Conservation (phyloP, 345 rosid species). For the Salix exigua region DNA sequence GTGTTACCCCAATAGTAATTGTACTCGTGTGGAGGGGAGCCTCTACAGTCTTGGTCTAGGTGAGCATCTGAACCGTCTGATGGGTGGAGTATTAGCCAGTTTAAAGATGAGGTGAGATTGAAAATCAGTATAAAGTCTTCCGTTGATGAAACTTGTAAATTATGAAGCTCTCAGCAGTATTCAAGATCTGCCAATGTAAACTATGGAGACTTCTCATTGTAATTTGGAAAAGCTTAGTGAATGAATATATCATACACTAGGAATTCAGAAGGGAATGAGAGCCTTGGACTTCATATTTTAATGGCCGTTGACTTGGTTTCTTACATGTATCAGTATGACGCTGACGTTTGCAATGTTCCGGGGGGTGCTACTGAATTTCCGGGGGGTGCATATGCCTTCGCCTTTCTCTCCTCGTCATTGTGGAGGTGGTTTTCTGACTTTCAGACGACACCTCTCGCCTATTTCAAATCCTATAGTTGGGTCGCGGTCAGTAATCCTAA, state of each 20-base stretch:
- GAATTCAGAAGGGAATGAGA: background rate
- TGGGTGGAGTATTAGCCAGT: background rate
- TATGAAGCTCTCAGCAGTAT: background rate
- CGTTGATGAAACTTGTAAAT: background rate
- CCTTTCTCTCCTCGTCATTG: background rate
- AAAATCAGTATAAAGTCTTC: too few relatives aligned
- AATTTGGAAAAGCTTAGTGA: background rate
- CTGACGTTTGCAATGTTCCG: background rate
- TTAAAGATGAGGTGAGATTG: background rate
- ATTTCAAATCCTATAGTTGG: background rate
- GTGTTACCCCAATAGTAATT: background rate
- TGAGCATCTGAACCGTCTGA: background rate
- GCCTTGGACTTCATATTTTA: background rate
- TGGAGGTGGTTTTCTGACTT: background rate
- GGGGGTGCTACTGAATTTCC: background rate
- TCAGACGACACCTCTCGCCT: background rate
- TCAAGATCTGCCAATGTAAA: background rate
- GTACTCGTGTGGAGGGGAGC: background rate
- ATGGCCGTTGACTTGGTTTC: background rate
- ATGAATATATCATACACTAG: background rate
- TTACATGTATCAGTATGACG: background rate
- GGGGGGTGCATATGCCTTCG: background rate
- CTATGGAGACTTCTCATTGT: background rate
- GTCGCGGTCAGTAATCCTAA: background rate
- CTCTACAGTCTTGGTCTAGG: background rate